Evolutionary conservation across 176 grass and related monocot species (phyloP), one percentile per base, ranked within the genome.

Genomic region (Thinopyrum elongatum): DNA sequence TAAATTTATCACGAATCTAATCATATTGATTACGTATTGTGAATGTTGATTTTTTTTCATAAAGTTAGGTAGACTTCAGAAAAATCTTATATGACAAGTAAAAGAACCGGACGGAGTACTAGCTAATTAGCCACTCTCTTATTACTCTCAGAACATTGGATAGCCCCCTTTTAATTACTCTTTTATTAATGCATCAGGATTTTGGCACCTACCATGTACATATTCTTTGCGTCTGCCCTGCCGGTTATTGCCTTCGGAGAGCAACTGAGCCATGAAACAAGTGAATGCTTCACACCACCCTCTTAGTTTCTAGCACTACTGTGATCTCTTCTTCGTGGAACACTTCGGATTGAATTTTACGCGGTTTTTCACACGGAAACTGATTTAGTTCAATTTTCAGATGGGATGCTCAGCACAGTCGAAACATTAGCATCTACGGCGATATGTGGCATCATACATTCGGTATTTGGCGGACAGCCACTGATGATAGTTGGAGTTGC

Each of bases 161-260:
- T 44, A 39, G 42, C 42, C 10, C 11, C 42, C 3, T 8, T 10
- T 44, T 12, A 44, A 44, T 44, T 44, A 44, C 3, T 12, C 11
- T 10, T 8, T 13, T 3, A 44, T 44, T 44, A 44, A 44, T 44
- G 42, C 42, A 44, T 65, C 83, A 95, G 96, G 80, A 95, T 98
- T 88, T 62, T 98, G 66, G 96, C 96, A 55, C 96, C 96, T 28
- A 98, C 96, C 23, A 86, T 89, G 72, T 95, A 94, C 27, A 98
- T 98, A 31, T 98, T 98, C 63, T 95, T 98, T 79, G 96, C 96
- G 4, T 98, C 96, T 39, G 93, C 96, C 11, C 91, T 98, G 68
- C 96, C 96, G 6, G 95, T 98, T n/a, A 90, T 98, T 28, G 87
- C 95, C 82, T 98, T 98, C 1, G 95, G 95, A 69, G 91, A 87